Percentiles rank a stretch among this genome's conserved stretches.
Evolutionary conservation across 2,329 filamentous ascomycete species (phyloP).

Genomic region (Calonectria pteridis): DNA sequence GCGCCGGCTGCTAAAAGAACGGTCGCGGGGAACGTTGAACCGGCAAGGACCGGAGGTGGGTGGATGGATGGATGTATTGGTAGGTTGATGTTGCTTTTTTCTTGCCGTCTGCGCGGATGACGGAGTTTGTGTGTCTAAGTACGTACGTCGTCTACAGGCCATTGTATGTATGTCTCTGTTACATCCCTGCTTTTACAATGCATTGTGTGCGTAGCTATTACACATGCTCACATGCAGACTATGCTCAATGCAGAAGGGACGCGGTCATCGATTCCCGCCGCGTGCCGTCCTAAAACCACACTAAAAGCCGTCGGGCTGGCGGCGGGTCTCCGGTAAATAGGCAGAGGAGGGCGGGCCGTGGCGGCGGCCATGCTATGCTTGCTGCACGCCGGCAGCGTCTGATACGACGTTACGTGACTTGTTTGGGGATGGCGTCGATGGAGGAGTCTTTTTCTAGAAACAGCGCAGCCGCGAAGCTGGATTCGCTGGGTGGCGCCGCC

Average conservation of each 20-base stretch:
- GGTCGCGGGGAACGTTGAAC: background rate
- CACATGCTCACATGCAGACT: background rate
- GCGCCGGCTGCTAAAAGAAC: background rate
- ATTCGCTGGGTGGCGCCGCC: background rate
- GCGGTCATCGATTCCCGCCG: background rate
- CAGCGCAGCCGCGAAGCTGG: background rate
- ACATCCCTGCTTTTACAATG: background rate
- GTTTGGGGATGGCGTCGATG: conserved; percentile 1
- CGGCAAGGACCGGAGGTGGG: background rate
- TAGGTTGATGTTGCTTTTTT: background rate
- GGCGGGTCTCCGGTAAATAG: conserved; percentile 7
- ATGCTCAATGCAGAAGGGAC: background rate
- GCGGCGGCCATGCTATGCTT: background rate
- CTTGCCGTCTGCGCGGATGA: conserved; percentile 5
- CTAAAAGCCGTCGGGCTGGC: background rate
- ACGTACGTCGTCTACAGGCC: background rate
- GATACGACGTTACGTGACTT: conserved; percentile 4
- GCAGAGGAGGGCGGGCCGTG: conserved; percentile 3
- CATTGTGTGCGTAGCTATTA: background rate
- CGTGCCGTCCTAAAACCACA: background rate
- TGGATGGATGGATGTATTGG: background rate
- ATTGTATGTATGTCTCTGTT: background rate
- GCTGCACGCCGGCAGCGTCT: background rate
- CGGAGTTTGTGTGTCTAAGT: background rate
- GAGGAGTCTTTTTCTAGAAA: background rate